Evolutionary conservation across 441 rosid genomes (phyloP), one percentile per base, ranked within the genome.

Genomic region (Populus hybrid): DNA sequence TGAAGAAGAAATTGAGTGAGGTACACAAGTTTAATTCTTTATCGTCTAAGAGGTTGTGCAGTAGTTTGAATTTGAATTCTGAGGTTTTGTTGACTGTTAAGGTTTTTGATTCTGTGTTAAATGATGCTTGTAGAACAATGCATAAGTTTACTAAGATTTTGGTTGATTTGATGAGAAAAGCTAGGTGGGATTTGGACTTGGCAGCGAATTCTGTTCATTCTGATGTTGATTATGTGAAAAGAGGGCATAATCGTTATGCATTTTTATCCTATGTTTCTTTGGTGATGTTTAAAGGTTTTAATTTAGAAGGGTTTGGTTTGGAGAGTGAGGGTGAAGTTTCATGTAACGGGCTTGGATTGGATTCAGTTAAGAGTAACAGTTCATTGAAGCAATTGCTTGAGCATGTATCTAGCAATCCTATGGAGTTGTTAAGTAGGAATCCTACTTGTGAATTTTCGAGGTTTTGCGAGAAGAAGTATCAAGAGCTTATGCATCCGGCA

Each of bases 111-210:
- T 86, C 96, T 70, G 71, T 91, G 20, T 78, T 92, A 74, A 82
- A 76, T 80, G 99, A 95, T 87, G 87, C 88, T 8, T 81, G 88
- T 78, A 87, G 85, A 85, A 90, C 89, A 77, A 84, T 84, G 1
- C 89, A 84, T 84, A 88, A 83, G 40, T 95, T 95, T 68, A 89
- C 90, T 71, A 93, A 82, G 84, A 86, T 90, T 84, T 76, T 95
- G 90, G 90, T 92, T 72, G 86, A 73, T 61, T 86, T 92, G 89
- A 95, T 93, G 98, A 88, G 75, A 69, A 91, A 86, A 87, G 90
- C 95, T 79, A 88, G 90, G 45, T 95, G 99, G 99, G 92, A 92
- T 91, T 87, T 95, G 91, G 86, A 84, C 82, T 86, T 91, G 86
- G 98, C 88, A 0, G 96, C 98, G 8, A 86, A 74, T 68, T 93